Conservation (phyloP, 768 basidiomycete genomes). For the Boletus rufocinnamomeus region DNA sequence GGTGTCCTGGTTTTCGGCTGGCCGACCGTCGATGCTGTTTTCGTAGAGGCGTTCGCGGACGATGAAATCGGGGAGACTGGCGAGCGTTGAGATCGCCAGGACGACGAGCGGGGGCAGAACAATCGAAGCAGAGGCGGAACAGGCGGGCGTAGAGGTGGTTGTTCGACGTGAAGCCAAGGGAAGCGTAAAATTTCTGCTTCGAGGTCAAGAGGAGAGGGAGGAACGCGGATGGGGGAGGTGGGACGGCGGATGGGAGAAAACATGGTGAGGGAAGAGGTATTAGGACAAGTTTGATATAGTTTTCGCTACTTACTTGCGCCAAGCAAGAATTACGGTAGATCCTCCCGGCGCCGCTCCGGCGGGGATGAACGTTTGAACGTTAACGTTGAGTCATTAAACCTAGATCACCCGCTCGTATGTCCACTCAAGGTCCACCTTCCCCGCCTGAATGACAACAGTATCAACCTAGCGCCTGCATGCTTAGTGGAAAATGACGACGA, state of each 20-base stretch:
- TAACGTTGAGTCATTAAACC: background rate
- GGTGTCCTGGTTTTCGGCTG: conserved; percentile 48
- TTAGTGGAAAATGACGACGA: background rate
- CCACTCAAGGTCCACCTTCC: background rate
- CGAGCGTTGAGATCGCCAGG: conserved; percentile 46
- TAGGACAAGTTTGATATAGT: background rate
- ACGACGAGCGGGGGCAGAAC: conserved; percentile 50
- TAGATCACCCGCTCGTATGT: background rate
- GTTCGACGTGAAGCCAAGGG: no score
- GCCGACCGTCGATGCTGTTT: conserved; percentile 52
- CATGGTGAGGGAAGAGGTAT: conserved; percentile 16
- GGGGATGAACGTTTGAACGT: no score
- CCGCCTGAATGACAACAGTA: background rate
- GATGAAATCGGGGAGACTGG: conserved; percentile 49
- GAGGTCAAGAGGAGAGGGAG: conserved; percentile 23
- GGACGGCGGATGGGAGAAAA: conserved; percentile 20
- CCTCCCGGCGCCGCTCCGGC: no score
- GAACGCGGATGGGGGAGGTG: conserved; percentile 46
- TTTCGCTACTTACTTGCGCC: background rate
- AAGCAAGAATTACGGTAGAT: conserved; percentile 3
- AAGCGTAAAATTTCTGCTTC: no score
- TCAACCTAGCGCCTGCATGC: background rate
- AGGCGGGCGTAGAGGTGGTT: conserved; percentile 51
- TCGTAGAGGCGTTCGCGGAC: conserved; percentile 51
- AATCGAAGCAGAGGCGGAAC: conserved; percentile 60